Base-by-base conservation (phyloP, 1,139 yeast genomes). In the Sugiyamaella pinicola region DNA sequence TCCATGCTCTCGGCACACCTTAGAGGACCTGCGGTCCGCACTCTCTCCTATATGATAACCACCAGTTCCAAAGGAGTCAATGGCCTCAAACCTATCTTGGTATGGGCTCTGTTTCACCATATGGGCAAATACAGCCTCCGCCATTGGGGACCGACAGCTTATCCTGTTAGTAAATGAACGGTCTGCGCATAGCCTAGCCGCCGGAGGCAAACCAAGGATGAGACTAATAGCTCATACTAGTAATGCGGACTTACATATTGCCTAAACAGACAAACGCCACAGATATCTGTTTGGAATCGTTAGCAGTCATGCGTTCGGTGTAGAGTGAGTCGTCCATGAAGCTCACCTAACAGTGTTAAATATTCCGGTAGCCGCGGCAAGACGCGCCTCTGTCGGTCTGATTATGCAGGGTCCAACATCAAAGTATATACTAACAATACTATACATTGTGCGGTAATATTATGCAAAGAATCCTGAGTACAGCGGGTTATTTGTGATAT, bases 121-220 rank as follows among this genome's bases (percentile, higher is more conserved):
- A 57, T 87, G 83, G 50, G 75, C 76, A 72, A 90, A 89, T 1
- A 90, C 87, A 0, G 96, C 97, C 72, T 91, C 98, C 0, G 99
- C 98, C 98, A 91, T 91, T 9, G 98, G 97, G 0, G 97, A 90
- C 51, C 98, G 93, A 66, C 99, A 91, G 42, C 87, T 83, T 47
- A 7, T 44, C 41, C 6, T 31, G 53, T 41, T 39, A 54, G 51
- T 37, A 13, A 35, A 33, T n/a, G 15, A 33, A 19, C 28, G n/a
- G 47, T 33, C 22, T 4, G 37, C n/a, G 29, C 10, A 18, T 26
- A 28, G 34, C 35, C 35, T 21, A 29, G 35, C 9, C 8, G 10
- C 18, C 15, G 12, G 28, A 42, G 17, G 47, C 24, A 12, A 2
- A 13, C 19, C 28, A 6, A 6, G 28, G 28, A 9, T 6, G 28